These are phyloP conservation scores for Salix suchowensis DNA, from an alignment of 345 rosid genomes.

Conservation along the genomic window DNA sequence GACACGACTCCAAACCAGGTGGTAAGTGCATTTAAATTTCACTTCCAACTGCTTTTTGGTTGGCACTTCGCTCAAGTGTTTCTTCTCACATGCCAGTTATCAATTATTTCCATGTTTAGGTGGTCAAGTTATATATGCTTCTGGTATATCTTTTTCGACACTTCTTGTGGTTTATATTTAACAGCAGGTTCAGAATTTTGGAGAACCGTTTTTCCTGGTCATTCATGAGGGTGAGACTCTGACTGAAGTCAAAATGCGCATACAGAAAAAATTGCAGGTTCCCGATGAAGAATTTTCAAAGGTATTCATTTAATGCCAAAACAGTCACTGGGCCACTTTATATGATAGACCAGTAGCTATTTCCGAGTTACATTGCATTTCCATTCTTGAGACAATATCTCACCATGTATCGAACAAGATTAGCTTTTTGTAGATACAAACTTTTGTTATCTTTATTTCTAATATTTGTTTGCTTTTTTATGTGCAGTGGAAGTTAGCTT, in stretches of 20 bases:
- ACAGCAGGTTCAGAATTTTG: conserved; percentile 91
- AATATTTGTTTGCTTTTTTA: neutral
- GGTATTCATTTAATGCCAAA: conserved; percentile 10
- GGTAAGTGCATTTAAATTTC: conserved; percentile 17
- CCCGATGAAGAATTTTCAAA: conserved; percentile 35
- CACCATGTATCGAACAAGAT: neutral
- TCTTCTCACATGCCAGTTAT: neutral
- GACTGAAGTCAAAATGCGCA: conserved; percentile 61
- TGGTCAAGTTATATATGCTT: neutral
- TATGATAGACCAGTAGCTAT: neutral
- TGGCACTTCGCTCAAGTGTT: neutral
- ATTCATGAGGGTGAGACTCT: conserved; percentile 87
- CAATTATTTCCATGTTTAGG: neutral
- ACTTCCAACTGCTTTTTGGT: neutral
- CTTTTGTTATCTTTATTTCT: neutral
- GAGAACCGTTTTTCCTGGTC: conserved; percentile 93
- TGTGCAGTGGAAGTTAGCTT: conserved; percentile 36
- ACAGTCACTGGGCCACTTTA: neutral
- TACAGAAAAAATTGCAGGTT: conserved; percentile 35
- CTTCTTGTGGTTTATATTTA: neutral
- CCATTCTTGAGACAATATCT: neutral
- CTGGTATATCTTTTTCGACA: neutral
- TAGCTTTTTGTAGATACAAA: neutral
- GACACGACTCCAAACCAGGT: conserved; percentile 79
- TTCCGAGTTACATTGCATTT: neutral